Evolutionary conservation across 805 yeast genomes (phyloP).

Genomic region (Kregervanrija fluxuum): DNA sequence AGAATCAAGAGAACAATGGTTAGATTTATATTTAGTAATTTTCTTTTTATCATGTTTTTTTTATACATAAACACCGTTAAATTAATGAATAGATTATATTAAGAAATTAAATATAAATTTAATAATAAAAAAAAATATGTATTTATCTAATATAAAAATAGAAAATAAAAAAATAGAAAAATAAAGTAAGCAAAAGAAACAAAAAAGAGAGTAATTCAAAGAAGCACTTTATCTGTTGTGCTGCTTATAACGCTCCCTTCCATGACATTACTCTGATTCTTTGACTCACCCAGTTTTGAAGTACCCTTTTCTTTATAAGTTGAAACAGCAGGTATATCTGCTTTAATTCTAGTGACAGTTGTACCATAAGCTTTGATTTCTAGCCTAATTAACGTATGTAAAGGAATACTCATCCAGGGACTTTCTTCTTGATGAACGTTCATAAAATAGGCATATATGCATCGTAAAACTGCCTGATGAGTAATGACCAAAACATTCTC

Average conservation of each 20-base stretch:
- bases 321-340: constrained; percentile 95
- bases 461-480: constrained; percentile 94
- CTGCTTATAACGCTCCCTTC: constrained; percentile 44
- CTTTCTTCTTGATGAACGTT: constrained; percentile 95
- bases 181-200: neutral
- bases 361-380: constrained; percentile 96
- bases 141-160: neutral
- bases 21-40: too few species aligned
- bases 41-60: too few species aligned
- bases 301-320: constrained; percentile 96
- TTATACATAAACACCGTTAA: too few species aligned
- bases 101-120: neutral
- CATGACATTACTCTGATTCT: constrained; percentile 30
- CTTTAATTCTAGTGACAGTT: constrained; percentile 80
- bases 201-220: neutral
- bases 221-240: constrained; percentile 9
- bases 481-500: constrained; percentile 93
- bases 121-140: neutral
- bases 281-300: constrained; percentile 49
- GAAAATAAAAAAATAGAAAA: neutral
- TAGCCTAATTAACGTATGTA: constrained; percentile 87
- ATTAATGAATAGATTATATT: too few species aligned
- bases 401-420: constrained; percentile 99
- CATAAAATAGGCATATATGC: constrained; percentile 97
- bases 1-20: too few species aligned